Evolutionary conservation across 768 basidiomycete species (phyloP), one percentile per base, ranked within the genome.

Genomic region (Boletus tylopilopsis): DNA sequence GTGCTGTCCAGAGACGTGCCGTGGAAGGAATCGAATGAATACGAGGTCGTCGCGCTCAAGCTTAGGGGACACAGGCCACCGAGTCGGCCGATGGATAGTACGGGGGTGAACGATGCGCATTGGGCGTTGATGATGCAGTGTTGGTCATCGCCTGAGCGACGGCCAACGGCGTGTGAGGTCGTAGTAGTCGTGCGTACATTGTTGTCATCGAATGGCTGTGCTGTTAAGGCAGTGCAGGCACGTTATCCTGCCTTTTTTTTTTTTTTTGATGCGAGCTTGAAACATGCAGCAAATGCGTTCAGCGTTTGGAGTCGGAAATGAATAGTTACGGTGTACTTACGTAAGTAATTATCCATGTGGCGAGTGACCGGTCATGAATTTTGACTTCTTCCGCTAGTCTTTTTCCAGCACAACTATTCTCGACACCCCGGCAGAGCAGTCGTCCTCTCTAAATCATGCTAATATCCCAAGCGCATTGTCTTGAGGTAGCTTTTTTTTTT

Each of bases 1-100:
- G 48, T 53, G 6, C 5, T 53, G 6, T 53, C 42, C 5, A 42
- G 51, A 18, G 51, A 51, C 1, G 19, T 44, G 8, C 51, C 51
- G 4, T 50, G 51, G 48, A 53, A 50, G 37, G 48, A 18, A 22
- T 25, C 18, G 42, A 53, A 8, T 0, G 15, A 27, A 0, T 53
- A 2, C 3, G 16, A 50, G 19, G 48, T 53, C 0, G 12, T 42
- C 1, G 30, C 13, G 22, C 42, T 50, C 23, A 52, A 52, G 19
- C 12, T 52, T 5, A 7, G 1, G 0, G 36, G 18, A 2, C 41
- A 50, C 36, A 21, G 2, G 10, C 22, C 13, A 0, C 48, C 47
- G 2, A 2, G 29, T 22, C 30, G 41, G 4, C 48, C 47, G 12
- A 7, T 24, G n/a, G n/a, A n/a, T 6, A 6, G 6, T 15, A 5